phyloP scores from a whole-genome alignment of 2,329 filamentous ascomycete species.

The Stagonosporopsis chrysanthemi region DNA sequence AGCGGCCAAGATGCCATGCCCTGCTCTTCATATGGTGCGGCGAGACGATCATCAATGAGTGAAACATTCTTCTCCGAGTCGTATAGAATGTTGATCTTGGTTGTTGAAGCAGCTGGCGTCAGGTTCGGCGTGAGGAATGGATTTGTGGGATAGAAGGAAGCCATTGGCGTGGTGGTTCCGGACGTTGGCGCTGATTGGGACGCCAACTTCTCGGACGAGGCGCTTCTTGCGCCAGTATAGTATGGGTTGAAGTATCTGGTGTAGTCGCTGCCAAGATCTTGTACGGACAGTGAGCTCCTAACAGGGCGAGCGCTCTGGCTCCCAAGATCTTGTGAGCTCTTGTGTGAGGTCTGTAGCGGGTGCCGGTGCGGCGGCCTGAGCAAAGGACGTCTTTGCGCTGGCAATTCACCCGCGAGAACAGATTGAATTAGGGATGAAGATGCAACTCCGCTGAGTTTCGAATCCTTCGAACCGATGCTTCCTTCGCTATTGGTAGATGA shows the following conservation, averaged over 20 bases:
- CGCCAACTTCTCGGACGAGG: slow-evolving; percentile 24
- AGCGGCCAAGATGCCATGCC: slow-evolving; percentile 55
- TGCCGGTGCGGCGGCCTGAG: slow-evolving; percentile 25
- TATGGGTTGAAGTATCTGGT: slow-evolving; percentile 49
- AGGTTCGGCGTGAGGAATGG: slow-evolving; percentile 42
- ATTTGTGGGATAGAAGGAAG: slow-evolving; percentile 22
- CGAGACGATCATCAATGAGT: slow-evolving; percentile 58
- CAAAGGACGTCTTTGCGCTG: slow-evolving; percentile 7
- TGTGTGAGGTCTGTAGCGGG: slow-evolving; percentile 20
- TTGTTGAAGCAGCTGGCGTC: slow-evolving; percentile 41
- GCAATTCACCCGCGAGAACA: background rate
- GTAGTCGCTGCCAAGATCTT: slow-evolving; percentile 46
- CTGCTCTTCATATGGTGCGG: slow-evolving; percentile 53
- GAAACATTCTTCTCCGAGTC: slow-evolving; percentile 46
- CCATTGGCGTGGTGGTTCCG: slow-evolving; percentile 26
- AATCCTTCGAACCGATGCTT: slow-evolving; percentile 6
- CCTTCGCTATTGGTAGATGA: slow-evolving; percentile 21
- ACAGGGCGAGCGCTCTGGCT: slow-evolving; percentile 18
- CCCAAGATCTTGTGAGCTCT: slow-evolving; percentile 30
- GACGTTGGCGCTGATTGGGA: slow-evolving; percentile 15
- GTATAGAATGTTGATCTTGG: slow-evolving; percentile 30
- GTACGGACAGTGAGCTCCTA: slow-evolving; percentile 34
- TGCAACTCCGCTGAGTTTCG: slow-evolving; percentile 8
- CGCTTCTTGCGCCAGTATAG: slow-evolving; percentile 34
- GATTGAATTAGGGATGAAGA: background rate